Conservation (phyloP, 257 asterid genomes). For the Ilex aquifolium region DNA sequence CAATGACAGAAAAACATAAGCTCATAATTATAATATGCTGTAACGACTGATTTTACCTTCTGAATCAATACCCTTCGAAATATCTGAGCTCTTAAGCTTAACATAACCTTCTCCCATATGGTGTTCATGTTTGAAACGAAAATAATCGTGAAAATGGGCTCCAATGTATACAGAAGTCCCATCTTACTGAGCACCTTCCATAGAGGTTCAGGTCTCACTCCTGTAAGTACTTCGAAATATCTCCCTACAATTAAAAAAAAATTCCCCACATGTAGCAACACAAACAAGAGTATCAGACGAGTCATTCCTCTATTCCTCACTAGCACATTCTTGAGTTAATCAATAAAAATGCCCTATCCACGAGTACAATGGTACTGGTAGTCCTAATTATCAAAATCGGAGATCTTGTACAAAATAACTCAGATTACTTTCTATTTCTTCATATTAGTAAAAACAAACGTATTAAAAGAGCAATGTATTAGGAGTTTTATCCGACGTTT, state of each 20-base stretch:
- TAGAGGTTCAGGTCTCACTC: conserved; percentile 64
- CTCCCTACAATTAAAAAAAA: conserved; percentile 41
- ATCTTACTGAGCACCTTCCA: conserved; percentile 65
- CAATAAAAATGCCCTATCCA: no score
- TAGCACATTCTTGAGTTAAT: no score
- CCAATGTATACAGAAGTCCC: conserved; percentile 62
- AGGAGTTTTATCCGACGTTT: not conserved
- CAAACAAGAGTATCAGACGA: not conserved
- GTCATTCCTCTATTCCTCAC: no score
- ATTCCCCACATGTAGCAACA: conserved; percentile 12
- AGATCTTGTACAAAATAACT: not conserved
- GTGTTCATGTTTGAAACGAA: conserved; percentile 80
- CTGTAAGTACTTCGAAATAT: conserved; percentile 84
- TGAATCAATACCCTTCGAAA: conserved; percentile 87
- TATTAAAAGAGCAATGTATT: no score
- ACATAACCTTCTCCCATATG: conserved; percentile 98
- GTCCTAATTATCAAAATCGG: not conserved
- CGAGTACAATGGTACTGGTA: no score
- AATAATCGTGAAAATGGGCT: conserved; percentile 73
- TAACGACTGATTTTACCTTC: conserved; percentile 46
- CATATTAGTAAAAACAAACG: no score
- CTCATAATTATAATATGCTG: not conserved
- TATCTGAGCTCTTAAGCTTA: conserved; percentile 92
- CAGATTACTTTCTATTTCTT: not conserved
- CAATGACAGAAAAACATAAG: not conserved